Conservation (phyloP, 2,329 filamentous ascomycete genomes). For the Pseudogymnoascus sp. region DNA sequence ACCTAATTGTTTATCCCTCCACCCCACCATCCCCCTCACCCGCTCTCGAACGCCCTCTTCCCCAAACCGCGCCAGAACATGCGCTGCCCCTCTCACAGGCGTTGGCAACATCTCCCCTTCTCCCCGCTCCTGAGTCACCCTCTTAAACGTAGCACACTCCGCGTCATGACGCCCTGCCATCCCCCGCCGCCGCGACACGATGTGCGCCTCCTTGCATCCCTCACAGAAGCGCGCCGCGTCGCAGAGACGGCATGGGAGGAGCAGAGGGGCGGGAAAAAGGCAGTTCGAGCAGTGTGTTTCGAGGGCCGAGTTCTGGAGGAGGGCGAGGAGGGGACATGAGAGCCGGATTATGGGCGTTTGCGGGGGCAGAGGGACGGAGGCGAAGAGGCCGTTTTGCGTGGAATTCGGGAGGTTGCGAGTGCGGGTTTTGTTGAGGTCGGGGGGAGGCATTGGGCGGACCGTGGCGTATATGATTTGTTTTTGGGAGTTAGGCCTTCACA, state of each 20-base stretch:
- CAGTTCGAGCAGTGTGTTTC: background rate
- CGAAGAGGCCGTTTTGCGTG: background rate
- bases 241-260: background rate
- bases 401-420: background rate
- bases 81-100: background rate
- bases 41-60: background rate
- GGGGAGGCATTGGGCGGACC: background rate
- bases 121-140: background rate
- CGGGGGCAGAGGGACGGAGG: background rate
- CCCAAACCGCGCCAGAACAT: background rate
- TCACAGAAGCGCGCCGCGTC: background rate
- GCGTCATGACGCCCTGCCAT: slow-evolving; percentile 1
- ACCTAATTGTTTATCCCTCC: background rate
- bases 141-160: background rate
- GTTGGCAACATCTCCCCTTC: background rate
- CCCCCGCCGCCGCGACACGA: background rate
- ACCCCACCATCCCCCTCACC: background rate
- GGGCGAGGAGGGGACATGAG: background rate
- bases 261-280: background rate
- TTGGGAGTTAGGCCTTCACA: background rate
- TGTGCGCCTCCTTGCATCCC: background rate
- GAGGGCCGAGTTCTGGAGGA: slow-evolving; percentile 3
- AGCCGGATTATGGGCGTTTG: background rate
- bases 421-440: background rate
- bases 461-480: background rate